Evolutionary conservation across 2,329 filamentous ascomycete genomes (phyloP).

Genomic region (Trichoderma simmonsii): DNA sequence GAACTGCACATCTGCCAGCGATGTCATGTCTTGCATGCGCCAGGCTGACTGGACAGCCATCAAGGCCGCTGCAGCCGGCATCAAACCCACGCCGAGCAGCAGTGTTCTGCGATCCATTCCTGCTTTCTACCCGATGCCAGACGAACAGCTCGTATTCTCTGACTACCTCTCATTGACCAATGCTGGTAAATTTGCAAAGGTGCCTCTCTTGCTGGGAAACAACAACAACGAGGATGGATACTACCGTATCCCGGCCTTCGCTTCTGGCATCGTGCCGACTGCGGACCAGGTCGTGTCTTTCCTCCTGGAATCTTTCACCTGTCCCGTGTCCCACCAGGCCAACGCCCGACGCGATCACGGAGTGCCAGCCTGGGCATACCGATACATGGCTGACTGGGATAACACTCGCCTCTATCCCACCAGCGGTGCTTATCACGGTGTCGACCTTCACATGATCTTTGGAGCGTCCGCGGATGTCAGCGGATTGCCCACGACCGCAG

Average conservation of each 20-base stretch:
- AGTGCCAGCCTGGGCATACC: slow-evolving; percentile 43
- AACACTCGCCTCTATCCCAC: slow-evolving; percentile 44
- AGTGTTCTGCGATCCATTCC: slow-evolving; percentile 37
- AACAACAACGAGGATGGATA: slow-evolving; percentile 47
- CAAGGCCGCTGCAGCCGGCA: slow-evolving; percentile 34
- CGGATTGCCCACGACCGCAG: slow-evolving; percentile 31
- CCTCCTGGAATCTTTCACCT: slow-evolving; percentile 45
- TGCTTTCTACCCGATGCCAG: slow-evolving; percentile 42
- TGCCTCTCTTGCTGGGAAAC: slow-evolving; percentile 43
- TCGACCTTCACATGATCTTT: slow-evolving; percentile 47
- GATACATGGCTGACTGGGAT: slow-evolving; percentile 49
- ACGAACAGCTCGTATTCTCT: slow-evolving; percentile 39
- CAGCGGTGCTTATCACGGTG: slow-evolving; percentile 49
- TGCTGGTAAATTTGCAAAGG: slow-evolving; percentile 36
- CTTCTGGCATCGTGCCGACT: slow-evolving; percentile 38
- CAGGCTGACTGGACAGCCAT: slow-evolving; percentile 35
- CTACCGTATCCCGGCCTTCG: slow-evolving; percentile 44
- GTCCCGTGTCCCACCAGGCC: slow-evolving; percentile 41
- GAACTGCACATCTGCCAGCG: slow-evolving; percentile 33
- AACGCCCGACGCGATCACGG: slow-evolving; percentile 32
- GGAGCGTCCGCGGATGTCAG: slow-evolving; percentile 39
- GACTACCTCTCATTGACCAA: slow-evolving; percentile 37
- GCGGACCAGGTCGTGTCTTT: slow-evolving; percentile 37
- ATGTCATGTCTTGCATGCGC: slow-evolving; percentile 39
- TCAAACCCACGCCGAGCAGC: slow-evolving; percentile 33